phyloP scores from a whole-genome alignment of 202 grass and related monocot genomes.

The Bolboschoenoplectus hybrid region DNA sequence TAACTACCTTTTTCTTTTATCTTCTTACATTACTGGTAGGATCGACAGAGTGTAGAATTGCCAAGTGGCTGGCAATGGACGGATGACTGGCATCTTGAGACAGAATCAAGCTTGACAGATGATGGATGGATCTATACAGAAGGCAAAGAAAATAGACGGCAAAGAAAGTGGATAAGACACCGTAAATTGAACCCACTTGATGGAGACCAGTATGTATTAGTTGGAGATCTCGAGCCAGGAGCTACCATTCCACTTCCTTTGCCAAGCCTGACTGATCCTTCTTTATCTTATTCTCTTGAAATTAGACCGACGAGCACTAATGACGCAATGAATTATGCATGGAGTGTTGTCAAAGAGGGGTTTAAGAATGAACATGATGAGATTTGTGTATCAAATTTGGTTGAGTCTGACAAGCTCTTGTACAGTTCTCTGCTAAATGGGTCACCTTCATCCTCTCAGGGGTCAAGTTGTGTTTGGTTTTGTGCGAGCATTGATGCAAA shows the following conservation, averaged over 20 bases:
- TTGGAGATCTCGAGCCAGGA: constrained; percentile 73
- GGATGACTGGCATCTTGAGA: constrained; percentile 54
- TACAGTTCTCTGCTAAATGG: constrained; percentile 75
- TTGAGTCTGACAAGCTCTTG: constrained; percentile 83
- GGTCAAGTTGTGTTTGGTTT: constrained; percentile 77
- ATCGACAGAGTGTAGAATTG: constrained; percentile 31
- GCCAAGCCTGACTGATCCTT: constrained; percentile 63
- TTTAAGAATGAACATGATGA: constrained; percentile 55
- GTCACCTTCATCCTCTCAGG: constrained; percentile 52
- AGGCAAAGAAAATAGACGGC: constrained; percentile 42
- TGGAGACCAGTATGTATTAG: constrained; percentile 57
- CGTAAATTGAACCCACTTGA: constrained; percentile 42
- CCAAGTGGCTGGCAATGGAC: constrained; percentile 50
- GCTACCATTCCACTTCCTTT: constrained; percentile 73
- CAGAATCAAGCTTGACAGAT: constrained; percentile 31
- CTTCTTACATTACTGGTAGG: constrained; percentile 36
- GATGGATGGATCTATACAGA: constrained; percentile 54
- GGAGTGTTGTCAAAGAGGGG: constrained; percentile 76
- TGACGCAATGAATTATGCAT: constrained; percentile 57
- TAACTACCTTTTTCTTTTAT: neutral
- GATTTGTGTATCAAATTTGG: constrained; percentile 83
- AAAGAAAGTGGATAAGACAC: constrained; percentile 53
- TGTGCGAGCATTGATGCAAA: constrained; percentile 82
- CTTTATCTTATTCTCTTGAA: constrained; percentile 59
- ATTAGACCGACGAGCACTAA: constrained; percentile 57